Base-by-base conservation (phyloP, 148 eudicot species). In the Camellia sinensis region DNA sequence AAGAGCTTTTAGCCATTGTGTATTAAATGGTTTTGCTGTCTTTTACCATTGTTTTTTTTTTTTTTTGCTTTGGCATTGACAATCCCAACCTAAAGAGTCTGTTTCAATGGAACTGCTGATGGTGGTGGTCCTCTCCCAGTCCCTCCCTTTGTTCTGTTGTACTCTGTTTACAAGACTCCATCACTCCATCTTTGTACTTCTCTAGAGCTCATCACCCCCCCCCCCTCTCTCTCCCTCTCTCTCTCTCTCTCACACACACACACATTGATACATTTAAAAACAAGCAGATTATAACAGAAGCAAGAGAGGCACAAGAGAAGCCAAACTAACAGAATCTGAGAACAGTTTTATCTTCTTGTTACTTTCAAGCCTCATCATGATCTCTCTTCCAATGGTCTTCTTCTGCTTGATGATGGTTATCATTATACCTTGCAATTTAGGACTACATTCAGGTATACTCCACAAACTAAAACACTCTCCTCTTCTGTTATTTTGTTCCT, bases 311-410 rank as follows among this genome's bases (percentile, higher is more conserved):
- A 54, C 37, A 67, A 1, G 63, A 78, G 73, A 78, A 54, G 53
- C 74, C 45, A 67, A 78, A 78, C 74, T 8, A 78, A 78, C 80
- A 78, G 74, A 67, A 78, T 78, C 66, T 78, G 44, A 68, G 29
- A 52, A 67, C 60, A 40, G 57, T 14, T 21, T n/a, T 29, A 29
- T 29, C 37, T 48, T 48, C 52, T 48, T 48, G 52, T 48, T 48
- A 4, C 7, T 5, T 48, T 48, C 52, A 48, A 48, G 52, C 6
- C 52, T 7, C 5, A 48, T 48, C 52, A 48, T 48, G 52, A 48
- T 48, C 52, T 48, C 52, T 48, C 6, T 7, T n/a, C 46, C 5
- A 5, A 45, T 67, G 43, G 6, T 79, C 29, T 53, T 60, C 68
- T 79, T 54, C 81, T 60, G 9, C 50, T 12, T 71, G 59, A 71